These are phyloP conservation scores for Inga oerstediana DNA, from an alignment of 306 rosid species.

Conservation along the genomic window DNA sequence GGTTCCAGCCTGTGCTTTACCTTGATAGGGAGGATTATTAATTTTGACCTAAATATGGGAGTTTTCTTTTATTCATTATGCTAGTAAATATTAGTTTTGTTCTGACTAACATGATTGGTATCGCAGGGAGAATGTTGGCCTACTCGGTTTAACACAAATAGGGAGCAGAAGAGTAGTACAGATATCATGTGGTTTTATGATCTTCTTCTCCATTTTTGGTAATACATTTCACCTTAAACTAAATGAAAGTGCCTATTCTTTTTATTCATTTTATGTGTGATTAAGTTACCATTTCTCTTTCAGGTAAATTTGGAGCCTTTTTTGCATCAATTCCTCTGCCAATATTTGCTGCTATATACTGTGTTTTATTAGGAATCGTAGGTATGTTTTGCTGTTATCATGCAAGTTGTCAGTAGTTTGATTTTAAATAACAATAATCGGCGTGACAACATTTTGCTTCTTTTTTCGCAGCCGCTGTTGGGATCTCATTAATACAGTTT, in stretches of 20 bases:
- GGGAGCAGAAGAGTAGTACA: constrained; percentile 99
- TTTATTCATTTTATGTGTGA: constrained; percentile 4
- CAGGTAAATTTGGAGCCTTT: constrained; percentile 96
- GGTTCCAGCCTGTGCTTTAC: neutral
- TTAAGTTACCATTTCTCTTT: constrained; percentile 32
- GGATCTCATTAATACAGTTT: constrained; percentile 73
- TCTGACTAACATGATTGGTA: constrained; percentile 22
- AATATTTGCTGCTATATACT: constrained; percentile 88
- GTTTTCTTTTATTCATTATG: neutral
- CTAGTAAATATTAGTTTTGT: neutral
- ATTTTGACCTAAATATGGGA: neutral
- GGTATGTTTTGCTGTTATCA: constrained; percentile 55
- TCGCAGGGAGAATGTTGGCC: constrained; percentile 92
- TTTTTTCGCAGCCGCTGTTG: constrained; percentile 73
- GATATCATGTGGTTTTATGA: constrained; percentile 88
- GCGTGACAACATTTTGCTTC: neutral
- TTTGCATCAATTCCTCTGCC: constrained; percentile 95
- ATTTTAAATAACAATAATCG: neutral
- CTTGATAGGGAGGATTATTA: neutral
- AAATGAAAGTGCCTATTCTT: neutral
- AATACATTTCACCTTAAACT: constrained; percentile 14
- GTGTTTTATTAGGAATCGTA: constrained; percentile 83
- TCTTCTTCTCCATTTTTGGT: constrained; percentile 95
- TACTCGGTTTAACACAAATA: constrained; percentile 88
- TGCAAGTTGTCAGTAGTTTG: neutral